Conservation (phyloP, 2,329 filamentous ascomycete species). For the Exserohilum rostratum region DNA sequence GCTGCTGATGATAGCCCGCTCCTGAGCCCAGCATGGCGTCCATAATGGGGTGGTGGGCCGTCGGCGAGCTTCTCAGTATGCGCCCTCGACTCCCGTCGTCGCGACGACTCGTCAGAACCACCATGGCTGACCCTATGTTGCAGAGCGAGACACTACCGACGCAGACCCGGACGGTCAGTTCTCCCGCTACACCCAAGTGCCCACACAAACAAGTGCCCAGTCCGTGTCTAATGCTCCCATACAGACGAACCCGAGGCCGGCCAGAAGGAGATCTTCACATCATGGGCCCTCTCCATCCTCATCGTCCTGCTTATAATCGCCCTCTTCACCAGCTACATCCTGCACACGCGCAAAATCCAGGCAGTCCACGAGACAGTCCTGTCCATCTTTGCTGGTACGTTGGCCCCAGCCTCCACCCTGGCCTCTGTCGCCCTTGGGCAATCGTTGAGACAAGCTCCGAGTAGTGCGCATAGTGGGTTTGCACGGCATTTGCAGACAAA, state of each 20-base stretch:
- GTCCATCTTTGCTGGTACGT: conserved; percentile 89
- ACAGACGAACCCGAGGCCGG: conserved; percentile 76
- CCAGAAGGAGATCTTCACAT: conserved; percentile 92
- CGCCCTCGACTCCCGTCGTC: conserved; percentile 9
- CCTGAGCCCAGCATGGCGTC: conserved; percentile 48
- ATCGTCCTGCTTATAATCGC: conserved; percentile 92
- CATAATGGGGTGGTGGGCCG: conserved; percentile 44
- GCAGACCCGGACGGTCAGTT: conserved; percentile 55
- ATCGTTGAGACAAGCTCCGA: conserved; percentile 11
- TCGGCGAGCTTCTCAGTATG: conserved; percentile 50
- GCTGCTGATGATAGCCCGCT: conserved; percentile 37
- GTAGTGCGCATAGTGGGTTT: conserved; percentile 15
- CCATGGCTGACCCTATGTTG: conserved; percentile 15
- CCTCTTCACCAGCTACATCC: conserved; percentile 94
- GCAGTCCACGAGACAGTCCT: conserved; percentile 98
- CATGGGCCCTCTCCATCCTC: conserved; percentile 96
- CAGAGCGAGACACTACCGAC: conserved; percentile 54
- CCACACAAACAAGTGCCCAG: conserved; percentile 7
- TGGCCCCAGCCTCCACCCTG: conserved; percentile 1
- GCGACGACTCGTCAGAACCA: not conserved
- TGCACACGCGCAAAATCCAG: conserved; percentile 96
- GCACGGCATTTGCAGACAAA: conserved; percentile 9
- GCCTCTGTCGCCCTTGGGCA: conserved; percentile 4
- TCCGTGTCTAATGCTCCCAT: conserved; percentile 44
- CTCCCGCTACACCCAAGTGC: not conserved